A percentile compares a stretch with the other conserved stretches of the same genome.
Evolutionary conservation across 371 early-diverging fungal species (phyloP).

Genomic region (Catenaria anguillulae): DNA sequence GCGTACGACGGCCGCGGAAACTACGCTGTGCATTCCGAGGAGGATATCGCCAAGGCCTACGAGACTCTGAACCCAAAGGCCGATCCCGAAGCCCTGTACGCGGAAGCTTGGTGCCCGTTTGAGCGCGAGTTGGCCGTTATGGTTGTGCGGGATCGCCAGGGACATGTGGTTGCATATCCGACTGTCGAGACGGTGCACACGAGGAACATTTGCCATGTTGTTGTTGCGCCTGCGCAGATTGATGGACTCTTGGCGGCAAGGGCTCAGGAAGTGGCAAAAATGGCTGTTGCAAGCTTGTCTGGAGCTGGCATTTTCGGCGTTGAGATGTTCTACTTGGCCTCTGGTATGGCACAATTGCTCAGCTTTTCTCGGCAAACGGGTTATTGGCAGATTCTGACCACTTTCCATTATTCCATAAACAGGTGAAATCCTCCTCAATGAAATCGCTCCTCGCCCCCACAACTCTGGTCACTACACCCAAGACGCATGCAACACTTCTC

Average conservation of each 20-base stretch:
- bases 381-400: no score
- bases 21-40: conserved; percentile 49
- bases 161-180: conserved; percentile 69
- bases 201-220: conserved; percentile 85
- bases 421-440: conserved; percentile 71
- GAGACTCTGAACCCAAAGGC: conserved; percentile 29
- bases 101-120: conserved; percentile 86
- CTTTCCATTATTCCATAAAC: neutral
- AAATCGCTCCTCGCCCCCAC: conserved; percentile 95
- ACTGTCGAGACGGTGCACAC: conserved; percentile 90
- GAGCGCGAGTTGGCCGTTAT: conserved; percentile 86
- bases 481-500: conserved; percentile 91
- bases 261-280: conserved; percentile 64
- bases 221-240: conserved; percentile 88
- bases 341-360: conserved; percentile 37
- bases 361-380: no score
- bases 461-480: conserved; percentile 97
- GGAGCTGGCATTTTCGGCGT: conserved; percentile 91
- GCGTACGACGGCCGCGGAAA: conserved; percentile 97
- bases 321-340: conserved; percentile 81
- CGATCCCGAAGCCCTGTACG: conserved; percentile 42
- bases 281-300: conserved; percentile 59
- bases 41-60: conserved; percentile 37
- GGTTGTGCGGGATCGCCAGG: conserved; percentile 73
- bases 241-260: conserved; percentile 49